A percentile compares a stretch with the other conserved stretches of the same genome.
Conservation (phyloP, 2,329 filamentous ascomycete genomes). For the Knoxdaviesia proteae region DNA sequence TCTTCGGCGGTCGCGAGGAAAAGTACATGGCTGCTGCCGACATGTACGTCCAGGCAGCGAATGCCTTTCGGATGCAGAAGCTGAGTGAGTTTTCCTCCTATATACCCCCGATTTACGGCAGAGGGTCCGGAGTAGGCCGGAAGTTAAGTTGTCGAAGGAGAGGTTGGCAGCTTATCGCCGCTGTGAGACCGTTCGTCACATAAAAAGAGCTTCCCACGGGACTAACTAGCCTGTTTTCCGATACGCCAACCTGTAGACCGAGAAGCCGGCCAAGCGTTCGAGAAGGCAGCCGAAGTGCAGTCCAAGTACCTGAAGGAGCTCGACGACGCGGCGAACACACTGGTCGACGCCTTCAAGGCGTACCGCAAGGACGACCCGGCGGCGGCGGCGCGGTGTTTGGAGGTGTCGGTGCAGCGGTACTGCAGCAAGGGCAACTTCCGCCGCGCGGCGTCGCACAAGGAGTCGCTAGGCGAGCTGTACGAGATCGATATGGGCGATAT, state of each 20-base stretch:
- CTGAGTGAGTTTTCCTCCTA: constrained; percentile 34
- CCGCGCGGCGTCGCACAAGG: constrained; percentile 75
- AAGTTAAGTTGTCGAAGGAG: too few species aligned
- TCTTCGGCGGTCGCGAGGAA: constrained; percentile 72
- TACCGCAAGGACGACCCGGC: constrained; percentile 72
- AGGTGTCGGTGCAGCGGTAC: constrained; percentile 67
- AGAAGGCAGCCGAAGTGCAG: constrained; percentile 68
- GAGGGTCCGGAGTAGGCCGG: background rate
- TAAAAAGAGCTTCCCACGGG: too few species aligned
- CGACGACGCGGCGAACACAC: constrained; percentile 75
- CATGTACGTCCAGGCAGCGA: constrained; percentile 70
- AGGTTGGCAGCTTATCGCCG: too few species aligned
- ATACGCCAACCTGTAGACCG: constrained; percentile 30
- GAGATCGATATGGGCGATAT: constrained; percentile 64
- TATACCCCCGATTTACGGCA: background rate
- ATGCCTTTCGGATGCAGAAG: constrained; percentile 77
- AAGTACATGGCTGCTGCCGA: constrained; percentile 84
- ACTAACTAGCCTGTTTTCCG: background rate
- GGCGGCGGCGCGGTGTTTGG: constrained; percentile 62
- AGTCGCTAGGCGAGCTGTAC: constrained; percentile 69
- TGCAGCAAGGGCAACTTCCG: constrained; percentile 79
- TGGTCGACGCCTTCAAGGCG: constrained; percentile 84
- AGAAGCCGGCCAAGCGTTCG: constrained; percentile 73
- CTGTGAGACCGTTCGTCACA: background rate
- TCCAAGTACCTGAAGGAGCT: constrained; percentile 67